Evolutionary conservation across 495 filamentous ascomycete genomes (phyloP), one percentile per base, ranked within the genome.

Genomic region (Platismatia glauca): DNA sequence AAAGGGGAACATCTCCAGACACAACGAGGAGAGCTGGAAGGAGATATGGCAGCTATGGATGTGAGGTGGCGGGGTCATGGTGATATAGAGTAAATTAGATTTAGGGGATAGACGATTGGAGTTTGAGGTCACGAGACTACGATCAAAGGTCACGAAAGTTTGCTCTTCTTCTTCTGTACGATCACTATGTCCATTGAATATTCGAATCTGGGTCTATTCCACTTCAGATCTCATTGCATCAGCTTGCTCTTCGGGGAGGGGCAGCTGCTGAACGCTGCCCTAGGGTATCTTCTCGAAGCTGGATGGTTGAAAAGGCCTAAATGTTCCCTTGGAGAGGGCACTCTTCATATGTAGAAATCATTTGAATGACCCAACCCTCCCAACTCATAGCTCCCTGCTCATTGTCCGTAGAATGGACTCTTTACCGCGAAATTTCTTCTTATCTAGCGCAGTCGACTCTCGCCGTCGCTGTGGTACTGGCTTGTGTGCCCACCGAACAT

Each of bases 11-110:
- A 59, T 41, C 43, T 64, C 67, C 62, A 64, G 71, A 57, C 76
- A 80, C 57, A 70, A 76, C 58, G 53, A 65, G 34, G 64, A 67
- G 52, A 76, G 68, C 38, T 76, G 76, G 48, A 57, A 66, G 35
- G 67, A 70, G 59, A 68, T 78, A 67, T 81, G 76, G 75, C 60
- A 75, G 33, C 60, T 73, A 43, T n/a, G 72, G 77, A 31, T 74
- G 75, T 8, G 63, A 69, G 24, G 69, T 69, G 55, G 72, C 70
- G 20, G 75, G 72, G 8, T 70, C 67, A 4, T 38, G 59, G 50
- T 76, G 73, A 70, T 57, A 71, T 48, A 37, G 16, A 34, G 31
- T 4, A 22, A 52, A 31, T 29, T 15, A 52, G n/a, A 50, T 29
- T 15, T 9, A 50, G 62, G 62, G 6, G 56, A 53, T 33, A 33